phyloP scores from a whole-genome alignment of 208 protist species.

The Trypanosoma brucei region DNA sequence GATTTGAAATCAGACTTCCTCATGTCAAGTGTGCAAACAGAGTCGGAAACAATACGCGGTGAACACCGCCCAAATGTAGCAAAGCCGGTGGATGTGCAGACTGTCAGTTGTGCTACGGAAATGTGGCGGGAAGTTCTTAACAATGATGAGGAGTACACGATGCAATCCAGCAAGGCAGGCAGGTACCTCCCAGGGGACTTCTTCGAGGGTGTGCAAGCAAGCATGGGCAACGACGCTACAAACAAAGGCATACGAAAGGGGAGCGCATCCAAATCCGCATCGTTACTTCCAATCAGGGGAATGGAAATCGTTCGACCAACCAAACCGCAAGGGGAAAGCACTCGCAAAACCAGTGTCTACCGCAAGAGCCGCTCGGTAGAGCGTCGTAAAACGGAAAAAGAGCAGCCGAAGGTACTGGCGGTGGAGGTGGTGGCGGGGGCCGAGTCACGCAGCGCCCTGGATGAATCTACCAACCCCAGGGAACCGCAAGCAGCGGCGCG shows the following conservation, averaged over 20 bases:
- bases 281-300: constrained; percentile 4
- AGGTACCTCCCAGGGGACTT: not conserved
- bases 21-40: not conserved
- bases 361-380: not conserved
- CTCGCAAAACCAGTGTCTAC: not conserved
- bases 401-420: not conserved
- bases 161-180: not conserved
- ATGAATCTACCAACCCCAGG: too few relatives aligned
- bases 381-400: not conserved
- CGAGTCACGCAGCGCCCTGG: too few relatives aligned
- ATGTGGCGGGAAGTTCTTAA: constrained; percentile 16
- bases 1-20: not conserved
- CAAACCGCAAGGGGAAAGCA: not conserved
- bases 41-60: not conserved
- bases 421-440: not conserved
- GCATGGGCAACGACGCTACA: not conserved
- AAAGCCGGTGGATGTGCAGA: constrained; percentile 20
- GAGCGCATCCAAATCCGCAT: not conserved
- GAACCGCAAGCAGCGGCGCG: too few relatives aligned
- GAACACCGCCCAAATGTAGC: not conserved
- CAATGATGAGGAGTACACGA: not conserved
- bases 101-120: constrained; percentile 13
- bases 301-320: constrained; percentile 9
- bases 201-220: not conserved
- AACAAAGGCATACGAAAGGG: not conserved